These are phyloP conservation scores for Hymenoscyphus linearis DNA, from an alignment of 2,329 filamentous ascomycete species.

Conservation along the genomic window DNA sequence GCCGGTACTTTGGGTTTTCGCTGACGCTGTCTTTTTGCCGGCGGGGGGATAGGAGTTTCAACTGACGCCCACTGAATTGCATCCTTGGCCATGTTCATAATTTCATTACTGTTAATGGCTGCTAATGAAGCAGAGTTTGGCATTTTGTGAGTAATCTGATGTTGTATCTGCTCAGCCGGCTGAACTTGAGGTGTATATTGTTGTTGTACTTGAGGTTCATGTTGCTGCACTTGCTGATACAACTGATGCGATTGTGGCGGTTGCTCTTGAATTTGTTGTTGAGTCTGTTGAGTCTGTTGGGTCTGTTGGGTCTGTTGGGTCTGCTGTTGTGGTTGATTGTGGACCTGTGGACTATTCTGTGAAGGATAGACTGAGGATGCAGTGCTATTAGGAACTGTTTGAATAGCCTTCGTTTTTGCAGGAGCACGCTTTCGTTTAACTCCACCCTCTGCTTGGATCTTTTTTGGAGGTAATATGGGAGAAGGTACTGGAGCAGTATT, in stretches of 20 bases:
- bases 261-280: constrained; percentile 1
- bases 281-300: constrained; percentile 3
- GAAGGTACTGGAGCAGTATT: constrained; percentile 12
- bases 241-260: not conserved
- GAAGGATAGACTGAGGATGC: not conserved
- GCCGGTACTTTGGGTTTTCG: constrained; percentile 33
- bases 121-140: constrained; percentile 3
- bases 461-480: constrained; percentile 17
- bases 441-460: constrained; percentile 16
- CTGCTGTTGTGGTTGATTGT: constrained; percentile 1
- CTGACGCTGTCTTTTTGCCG: constrained; percentile 37
- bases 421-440: constrained; percentile 27
- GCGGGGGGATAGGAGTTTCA: constrained; percentile 25
- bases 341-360: constrained; percentile 2
- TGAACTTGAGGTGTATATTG: not conserved
- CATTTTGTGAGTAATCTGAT: constrained; percentile 3
- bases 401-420: constrained; percentile 21
- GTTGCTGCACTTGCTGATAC: constrained; percentile 6
- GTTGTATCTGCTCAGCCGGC: constrained; percentile 4
- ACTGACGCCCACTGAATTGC: constrained; percentile 27
- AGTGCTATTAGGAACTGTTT: constrained; percentile 6
- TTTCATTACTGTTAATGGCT: constrained; percentile 11
- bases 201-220: constrained; percentile 10
- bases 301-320: constrained; percentile 1
- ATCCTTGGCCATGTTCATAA: constrained; percentile 21